These are phyloP conservation scores for Botrytis squamosa DNA, from an alignment of 2,329 filamentous ascomycete genomes.

Conservation along the genomic window DNA sequence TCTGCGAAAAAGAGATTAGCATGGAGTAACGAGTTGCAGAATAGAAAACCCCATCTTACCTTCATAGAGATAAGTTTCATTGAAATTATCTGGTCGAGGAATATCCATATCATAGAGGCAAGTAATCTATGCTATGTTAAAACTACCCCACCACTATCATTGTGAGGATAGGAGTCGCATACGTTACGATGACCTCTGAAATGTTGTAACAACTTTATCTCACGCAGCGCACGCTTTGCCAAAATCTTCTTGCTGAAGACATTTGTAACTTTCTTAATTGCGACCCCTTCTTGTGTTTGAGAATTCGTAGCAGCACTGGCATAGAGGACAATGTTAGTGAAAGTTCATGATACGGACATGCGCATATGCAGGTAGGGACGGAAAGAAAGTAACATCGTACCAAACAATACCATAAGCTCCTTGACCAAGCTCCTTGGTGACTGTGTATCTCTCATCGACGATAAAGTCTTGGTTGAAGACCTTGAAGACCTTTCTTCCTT, in stretches of 20 bases:
- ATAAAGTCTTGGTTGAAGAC: constrained; percentile 99
- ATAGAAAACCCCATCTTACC: constrained; percentile 51
- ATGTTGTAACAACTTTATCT: constrained; percentile 98
- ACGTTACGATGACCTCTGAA: constrained; percentile 89
- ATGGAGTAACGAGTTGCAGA: not conserved
- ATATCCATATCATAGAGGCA: constrained; percentile 99
- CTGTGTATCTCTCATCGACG: constrained; percentile 96
- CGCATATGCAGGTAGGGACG: constrained; percentile 13
- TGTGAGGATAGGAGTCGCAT: constrained; percentile 41
- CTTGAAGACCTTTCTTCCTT: constrained; percentile 90
- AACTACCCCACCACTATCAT: constrained; percentile 21
- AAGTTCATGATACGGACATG: constrained; percentile 30
- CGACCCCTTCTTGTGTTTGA: constrained; percentile 87
- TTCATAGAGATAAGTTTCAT: constrained; percentile 98
- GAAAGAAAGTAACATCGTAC: constrained; percentile 51
- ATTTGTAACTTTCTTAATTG: constrained; percentile 99
- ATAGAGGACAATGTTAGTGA: constrained; percentile 27
- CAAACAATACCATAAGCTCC: constrained; percentile 99
- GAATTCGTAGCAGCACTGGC: constrained; percentile 85
- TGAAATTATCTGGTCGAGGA: constrained; percentile 94
- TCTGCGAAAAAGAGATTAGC: constrained; percentile 55
- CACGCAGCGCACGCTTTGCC: constrained; percentile 93
- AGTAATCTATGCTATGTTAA: constrained; percentile 71
- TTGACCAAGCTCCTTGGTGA: constrained; percentile 97
- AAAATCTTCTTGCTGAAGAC: constrained; percentile 99